These are phyloP conservation scores for Hypoxylon sp. DNA, from an alignment of 2,329 filamentous ascomycete species.

Conservation along the genomic window DNA sequence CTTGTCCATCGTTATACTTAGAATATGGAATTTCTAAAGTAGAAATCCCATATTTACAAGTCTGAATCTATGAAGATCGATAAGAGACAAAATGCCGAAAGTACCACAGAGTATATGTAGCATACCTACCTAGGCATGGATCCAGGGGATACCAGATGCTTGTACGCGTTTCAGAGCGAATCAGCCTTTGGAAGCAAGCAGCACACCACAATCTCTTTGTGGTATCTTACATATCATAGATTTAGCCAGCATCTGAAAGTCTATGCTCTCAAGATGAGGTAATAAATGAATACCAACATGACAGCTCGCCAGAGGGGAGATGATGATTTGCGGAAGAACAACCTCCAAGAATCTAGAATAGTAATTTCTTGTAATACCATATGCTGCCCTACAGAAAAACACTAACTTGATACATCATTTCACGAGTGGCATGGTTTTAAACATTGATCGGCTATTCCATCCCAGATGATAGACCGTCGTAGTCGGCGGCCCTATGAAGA, in stretches of 20 bases:
- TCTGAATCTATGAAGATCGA: conserved; percentile 2
- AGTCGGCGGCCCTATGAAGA: neutral
- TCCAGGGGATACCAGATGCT: conserved; percentile 36
- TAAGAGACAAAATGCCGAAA: conserved; percentile 34
- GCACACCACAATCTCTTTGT: conserved; percentile 12
- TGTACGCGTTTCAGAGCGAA: conserved; percentile 30
- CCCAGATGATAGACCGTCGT: neutral
- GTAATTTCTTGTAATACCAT: conserved; percentile 13
- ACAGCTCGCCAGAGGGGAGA: conserved; percentile 18
- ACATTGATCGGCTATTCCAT: conserved; percentile 19
- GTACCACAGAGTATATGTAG: conserved; percentile 24
- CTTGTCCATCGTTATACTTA: conserved; percentile 16
- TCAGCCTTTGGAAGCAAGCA: conserved; percentile 9
- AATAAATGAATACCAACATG: conserved; percentile 9
- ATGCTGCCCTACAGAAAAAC: conserved; percentile 12
- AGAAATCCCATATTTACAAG: conserved; percentile 19
- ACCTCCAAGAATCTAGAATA: conserved; percentile 23
- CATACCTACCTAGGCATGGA: conserved; percentile 8
- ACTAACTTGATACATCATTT: conserved; percentile 24
- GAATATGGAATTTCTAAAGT: conserved; percentile 14
- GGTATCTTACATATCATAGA: conserved; percentile 8
- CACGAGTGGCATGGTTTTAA: conserved; percentile 8
- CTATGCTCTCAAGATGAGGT: conserved; percentile 16
- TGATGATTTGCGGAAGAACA: conserved; percentile 25
- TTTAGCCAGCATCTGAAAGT: neutral